Percentiles rank a stretch among this genome's conserved stretches.
phyloP scores from a whole-genome alignment of 139 green algal genomes.

The Closterium sp. region DNA sequence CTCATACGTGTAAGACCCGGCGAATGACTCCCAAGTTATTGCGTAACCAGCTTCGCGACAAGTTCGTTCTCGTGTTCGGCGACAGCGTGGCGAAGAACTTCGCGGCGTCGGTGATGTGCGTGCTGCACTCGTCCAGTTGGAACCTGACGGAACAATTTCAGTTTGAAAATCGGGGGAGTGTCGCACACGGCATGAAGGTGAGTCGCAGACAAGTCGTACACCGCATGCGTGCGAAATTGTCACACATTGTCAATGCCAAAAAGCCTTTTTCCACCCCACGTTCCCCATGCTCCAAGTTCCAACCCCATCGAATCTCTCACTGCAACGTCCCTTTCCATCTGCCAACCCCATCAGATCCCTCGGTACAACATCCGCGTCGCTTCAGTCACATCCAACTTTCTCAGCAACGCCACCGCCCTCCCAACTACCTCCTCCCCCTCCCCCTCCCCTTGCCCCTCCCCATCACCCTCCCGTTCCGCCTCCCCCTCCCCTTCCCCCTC shows the following conservation, averaged over 20 bases:
- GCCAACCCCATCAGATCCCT: neutral
- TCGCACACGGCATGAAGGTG: neutral
- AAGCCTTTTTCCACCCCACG: too few species aligned
- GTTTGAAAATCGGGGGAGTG: neutral
- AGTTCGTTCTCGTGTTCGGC: neutral
- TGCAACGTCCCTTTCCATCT: too few species aligned
- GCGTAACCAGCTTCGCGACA: neutral
- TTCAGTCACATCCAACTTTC: neutral
- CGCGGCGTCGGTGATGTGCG: neutral
- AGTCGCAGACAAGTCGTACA: neutral
- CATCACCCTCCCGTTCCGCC: too few species aligned
- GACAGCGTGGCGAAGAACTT: constrained; percentile 13
- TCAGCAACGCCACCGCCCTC: neutral
- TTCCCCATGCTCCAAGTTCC: too few species aligned
- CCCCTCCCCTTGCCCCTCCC: too few species aligned
- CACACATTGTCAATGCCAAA: too few species aligned
- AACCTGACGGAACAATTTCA: neutral
- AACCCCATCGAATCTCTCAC: too few species aligned
- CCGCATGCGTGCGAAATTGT: too few species aligned
- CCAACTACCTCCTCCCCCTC: neutral
- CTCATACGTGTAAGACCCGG: neutral
- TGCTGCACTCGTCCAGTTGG: neutral
- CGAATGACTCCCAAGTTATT: neutral
- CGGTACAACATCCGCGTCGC: neutral
- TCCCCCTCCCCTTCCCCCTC: too few species aligned